Evolutionary conservation across 2,329 filamentous ascomycete species (phyloP).

Genomic region (Aspergillus chevalieri): DNA sequence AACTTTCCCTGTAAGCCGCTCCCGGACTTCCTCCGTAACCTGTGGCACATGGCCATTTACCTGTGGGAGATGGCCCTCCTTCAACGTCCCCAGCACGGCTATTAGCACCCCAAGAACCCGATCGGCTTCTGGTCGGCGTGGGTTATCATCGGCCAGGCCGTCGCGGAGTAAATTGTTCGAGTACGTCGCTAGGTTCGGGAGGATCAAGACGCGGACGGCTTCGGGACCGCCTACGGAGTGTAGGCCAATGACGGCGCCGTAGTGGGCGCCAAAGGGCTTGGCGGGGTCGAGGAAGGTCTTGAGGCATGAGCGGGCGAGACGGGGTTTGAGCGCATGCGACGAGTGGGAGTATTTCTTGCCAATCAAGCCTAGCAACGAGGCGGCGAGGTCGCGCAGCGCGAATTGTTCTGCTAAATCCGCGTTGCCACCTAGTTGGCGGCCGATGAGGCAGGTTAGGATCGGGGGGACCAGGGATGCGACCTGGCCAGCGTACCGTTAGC

Average conservation of each 20-base stretch:
- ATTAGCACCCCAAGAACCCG: slow-evolving; percentile 55
- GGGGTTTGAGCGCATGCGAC: slow-evolving; percentile 75
- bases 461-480: slow-evolving; percentile 69
- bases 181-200: slow-evolving; percentile 62
- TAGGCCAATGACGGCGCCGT: slow-evolving; percentile 78
- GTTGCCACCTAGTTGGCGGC: slow-evolving; percentile 65
- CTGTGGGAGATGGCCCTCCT: slow-evolving; percentile 37
- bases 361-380: slow-evolving; percentile 72
- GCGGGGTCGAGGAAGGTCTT: slow-evolving; percentile 86
- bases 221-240: slow-evolving; percentile 67
- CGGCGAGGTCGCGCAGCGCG: slow-evolving; percentile 74
- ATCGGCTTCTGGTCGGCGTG: slow-evolving; percentile 54
- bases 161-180: slow-evolving; percentile 55
- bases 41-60: slow-evolving; percentile 36
- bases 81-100: slow-evolving; percentile 49
- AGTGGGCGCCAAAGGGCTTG: slow-evolving; percentile 77
- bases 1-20: slow-evolving; percentile 34
- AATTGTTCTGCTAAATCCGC: slow-evolving; percentile 58
- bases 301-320: slow-evolving; percentile 85
- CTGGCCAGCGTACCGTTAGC: slow-evolving; percentile 22
- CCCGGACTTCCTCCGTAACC: slow-evolving; percentile 32
- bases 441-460: slow-evolving; percentile 84
- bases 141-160: slow-evolving; percentile 44
- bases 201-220: slow-evolving; percentile 56
- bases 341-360: slow-evolving; percentile 73